Evolutionary conservation across 2,329 filamentous ascomycete genomes (phyloP), one percentile per base, ranked within the genome.

Genomic region (Xylaria sp.): DNA sequence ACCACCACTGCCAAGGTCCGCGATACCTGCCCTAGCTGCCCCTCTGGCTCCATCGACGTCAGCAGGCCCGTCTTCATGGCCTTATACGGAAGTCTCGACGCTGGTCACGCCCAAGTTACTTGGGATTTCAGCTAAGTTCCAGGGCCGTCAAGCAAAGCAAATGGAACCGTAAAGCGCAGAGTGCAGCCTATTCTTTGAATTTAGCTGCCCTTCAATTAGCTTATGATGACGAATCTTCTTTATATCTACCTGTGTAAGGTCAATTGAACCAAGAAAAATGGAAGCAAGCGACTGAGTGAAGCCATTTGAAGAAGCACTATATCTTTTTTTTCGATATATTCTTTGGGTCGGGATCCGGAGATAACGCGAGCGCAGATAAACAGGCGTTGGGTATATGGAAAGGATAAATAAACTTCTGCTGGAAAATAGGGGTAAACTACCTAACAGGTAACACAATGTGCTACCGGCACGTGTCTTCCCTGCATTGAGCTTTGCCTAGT

Each of bases 11-110:
- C 87, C 64, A 83, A 70, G 3, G 85, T 94, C 64, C 84, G 83
- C 55, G 92, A 95, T 80, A 92, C 91, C 80, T 95, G 92, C 82
- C 84, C 85, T 78, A 88, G 89, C 70, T 95, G 92, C 76, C 71
- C 80, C 64, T 80, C 82, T 69, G 77, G 84, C 64, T 90, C 88
- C 76, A 66, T 71, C n/a, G 78, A 82, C 19, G 78, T 91, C 57
- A 83, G 83, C n/a, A 76, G 68, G 47, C 67, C 75, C 8, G 79
- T 80, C 64, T 74, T 75, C 42, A 51, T 62, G 6, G 37, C 66
- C 9, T 21, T 67, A 5, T 65, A 61, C 42, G 65, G 65, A 43
- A 19, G 53, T n/a, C 53, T 59, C 2, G 42, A 11, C 3, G 50
- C 12, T 0, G 64, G 66, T 28, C 63, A 63, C 35, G 8, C 19